Evolutionary conservation across 2,329 filamentous ascomycete species (phyloP).

Genomic region (Drechslera avenae): DNA sequence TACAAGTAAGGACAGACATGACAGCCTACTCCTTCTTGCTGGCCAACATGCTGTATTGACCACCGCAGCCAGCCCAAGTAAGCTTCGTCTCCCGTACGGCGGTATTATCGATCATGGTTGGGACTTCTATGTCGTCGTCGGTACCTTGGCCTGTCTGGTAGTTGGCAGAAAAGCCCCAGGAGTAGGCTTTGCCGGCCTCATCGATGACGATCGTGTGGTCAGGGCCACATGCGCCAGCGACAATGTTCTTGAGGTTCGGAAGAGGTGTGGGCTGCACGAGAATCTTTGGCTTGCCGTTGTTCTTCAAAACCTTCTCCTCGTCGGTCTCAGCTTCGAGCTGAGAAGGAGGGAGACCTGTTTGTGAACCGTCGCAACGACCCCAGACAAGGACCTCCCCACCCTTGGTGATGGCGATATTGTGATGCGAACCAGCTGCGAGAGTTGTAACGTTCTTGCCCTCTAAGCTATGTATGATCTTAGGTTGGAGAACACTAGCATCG

Average conservation of each 20-base stretch:
- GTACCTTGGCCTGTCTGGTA: conserved; percentile 81
- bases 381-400: conserved; percentile 63
- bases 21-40: conserved; percentile 33
- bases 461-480: conserved; percentile 67
- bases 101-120: conserved; percentile 82
- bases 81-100: conserved; percentile 77
- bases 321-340: conserved; percentile 48
- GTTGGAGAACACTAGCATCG: conserved; percentile 72
- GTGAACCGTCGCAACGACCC: conserved; percentile 65
- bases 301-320: conserved; percentile 49
- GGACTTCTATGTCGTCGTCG: conserved; percentile 77
- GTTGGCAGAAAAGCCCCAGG: conserved; percentile 80
- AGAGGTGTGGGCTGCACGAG: conserved; percentile 69
- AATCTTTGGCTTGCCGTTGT: conserved; percentile 71
- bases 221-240: conserved; percentile 65
- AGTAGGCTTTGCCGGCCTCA: conserved; percentile 70
- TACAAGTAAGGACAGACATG: neutral
- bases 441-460: conserved; percentile 66
- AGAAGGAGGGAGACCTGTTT: conserved; percentile 53
- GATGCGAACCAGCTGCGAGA: conserved; percentile 75
- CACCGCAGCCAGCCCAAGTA: conserved; percentile 81
- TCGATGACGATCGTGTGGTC: conserved; percentile 77
- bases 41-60: conserved; percentile 76
- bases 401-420: conserved; percentile 66
- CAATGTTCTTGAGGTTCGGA: conserved; percentile 62